Evolutionary conservation across 768 basidiomycete species (phyloP).

Genomic region (Cyclocybe cylindracea): DNA sequence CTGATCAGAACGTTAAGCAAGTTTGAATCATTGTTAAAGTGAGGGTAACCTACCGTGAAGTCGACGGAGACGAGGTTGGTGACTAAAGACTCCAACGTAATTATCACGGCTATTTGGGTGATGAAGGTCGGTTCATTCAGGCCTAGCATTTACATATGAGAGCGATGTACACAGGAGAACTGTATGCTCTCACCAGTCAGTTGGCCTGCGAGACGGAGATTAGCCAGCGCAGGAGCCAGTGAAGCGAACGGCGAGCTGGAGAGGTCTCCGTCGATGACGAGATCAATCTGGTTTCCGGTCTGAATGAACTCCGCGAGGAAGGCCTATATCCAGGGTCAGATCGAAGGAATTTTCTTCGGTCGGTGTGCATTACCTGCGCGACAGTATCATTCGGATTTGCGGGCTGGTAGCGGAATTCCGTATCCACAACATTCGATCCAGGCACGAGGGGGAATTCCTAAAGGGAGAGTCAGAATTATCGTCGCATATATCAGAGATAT

Average conservation of each 20-base stretch:
- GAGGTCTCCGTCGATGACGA: slow-evolving; percentile 61
- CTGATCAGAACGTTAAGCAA: slow-evolving; percentile 19
- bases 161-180: background rate
- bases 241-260: slow-evolving; percentile 64
- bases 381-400: slow-evolving; percentile 64
- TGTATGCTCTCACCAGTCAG: slow-evolving; percentile 41
- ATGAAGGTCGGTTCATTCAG: slow-evolving; percentile 59
- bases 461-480: slow-evolving; percentile 1
- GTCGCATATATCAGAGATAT: background rate
- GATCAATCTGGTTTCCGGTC: slow-evolving; percentile 42
- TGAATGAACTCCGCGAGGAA: slow-evolving; percentile 67
- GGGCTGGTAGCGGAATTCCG: slow-evolving; percentile 73
- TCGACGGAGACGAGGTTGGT: slow-evolving; percentile 53
- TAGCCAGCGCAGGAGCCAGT: slow-evolving; percentile 53
- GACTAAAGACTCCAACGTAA: slow-evolving; percentile 50
- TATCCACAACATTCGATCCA: slow-evolving; percentile 49
- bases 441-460: slow-evolving; percentile 61
- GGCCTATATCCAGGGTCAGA: slow-evolving; percentile 26
- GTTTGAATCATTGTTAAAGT: slow-evolving; percentile 1
- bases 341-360: background rate
- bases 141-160: slow-evolving; percentile 24
- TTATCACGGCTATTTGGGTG: slow-evolving; percentile 52
- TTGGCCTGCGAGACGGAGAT: slow-evolving; percentile 49
- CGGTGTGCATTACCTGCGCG: slow-evolving; percentile 40
- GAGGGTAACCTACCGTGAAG: slow-evolving; percentile 50